Evolutionary conservation across 306 rosid species (phyloP), one percentile per base, ranked within the genome.

Genomic region (Fragaria iinumae): DNA sequence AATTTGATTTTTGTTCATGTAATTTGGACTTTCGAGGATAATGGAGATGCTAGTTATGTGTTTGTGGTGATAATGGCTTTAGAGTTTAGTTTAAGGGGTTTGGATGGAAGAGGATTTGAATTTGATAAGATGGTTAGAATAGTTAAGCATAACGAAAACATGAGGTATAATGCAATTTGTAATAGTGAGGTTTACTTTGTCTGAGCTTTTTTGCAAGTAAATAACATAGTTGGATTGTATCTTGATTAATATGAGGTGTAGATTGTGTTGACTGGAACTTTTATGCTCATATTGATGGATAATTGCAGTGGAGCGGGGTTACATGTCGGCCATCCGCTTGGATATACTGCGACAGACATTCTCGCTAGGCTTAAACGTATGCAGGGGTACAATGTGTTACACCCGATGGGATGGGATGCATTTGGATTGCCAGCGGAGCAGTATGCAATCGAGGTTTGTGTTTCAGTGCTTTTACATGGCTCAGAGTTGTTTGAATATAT

Each of bases 401-500:
- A 95, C 80, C 98, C 98, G 10, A 95, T 95, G 97, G 98, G 98
- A 29, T 95, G 98, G 97, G 97, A 92, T 85, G 97, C 98, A 73
- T 95, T 95, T 83, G 98, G 98, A 62, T 82, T 95, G 82, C 98
- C 98, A n/a, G 98, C 97, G 0, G 98, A 95, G 87, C 98, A 95
- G 83, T 95, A 92, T 77, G 98, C 97, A 20, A 92, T 95, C 53
- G 88, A 94, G 94, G 98, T 93, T 73, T 78, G 38, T 64, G 67
- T 85, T 76, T 74, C 63, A 71, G n/a, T 64, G 76, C 65, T 83
- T 11, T 49, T 13, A 12, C 25, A 43, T 77, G 70, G 67, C 47
- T 80, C 73, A 29, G 68, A 60, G 14, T 29, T 25, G 59, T 77
- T 59, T 71, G 18, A 48, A 57, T 41, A 44, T 44, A 55, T 27